Base-by-base conservation (phyloP, 2,329 filamentous ascomycete species). In the Truncatella angustata region DNA sequence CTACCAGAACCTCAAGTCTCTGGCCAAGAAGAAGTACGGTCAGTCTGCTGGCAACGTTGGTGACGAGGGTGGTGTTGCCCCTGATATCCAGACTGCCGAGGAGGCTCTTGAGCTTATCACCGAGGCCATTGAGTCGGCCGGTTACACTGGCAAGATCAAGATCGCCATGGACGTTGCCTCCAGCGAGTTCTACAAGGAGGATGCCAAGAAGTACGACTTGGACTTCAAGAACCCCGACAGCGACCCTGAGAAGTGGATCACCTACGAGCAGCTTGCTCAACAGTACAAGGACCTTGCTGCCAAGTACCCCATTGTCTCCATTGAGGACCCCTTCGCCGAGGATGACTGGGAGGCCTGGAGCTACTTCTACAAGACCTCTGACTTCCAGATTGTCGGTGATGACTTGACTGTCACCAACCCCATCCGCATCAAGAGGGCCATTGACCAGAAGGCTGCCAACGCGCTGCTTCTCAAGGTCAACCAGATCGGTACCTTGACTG, bases 191-290 rank as follows among this genome's bases (percentile, higher is more conserved):
- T 99, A 99, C 88, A 97, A 97, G 82, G 76, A 80, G 67, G 90
- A 94, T 49, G 93, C 79, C 73, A 97, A 97, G 89, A 97, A 97
- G 84, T 99, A 99, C 85, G 94, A 99, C 72, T 84, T 99, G 61
- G 94, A 97, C 87, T 99, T 97, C 90, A 97, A 99, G 90, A 99
- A 99, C 86, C 93, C 94, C 68, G 88, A 97, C 60, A 94, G 88
- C 73, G 94, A 99, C 81, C 83, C 86, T 70, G 83, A 77, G 81
- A 97, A 99, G 86, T 97, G 94, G 94, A 82, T 99, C 81, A 96
- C 90, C 64, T 97, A 97, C 78, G 91, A 97, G 83, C 82, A 99
- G 80, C 88, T 99, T 58, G 93, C 94, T 70, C 86, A 88, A 69
- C 79, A 95, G 67, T 97, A 99, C 87, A 85, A 89, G 73, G 80